Evolutionary conservation across 805 yeast genomes (phyloP), one percentile per base, ranked within the genome.

Genomic region (Saccharomycopsis fermentans): DNA sequence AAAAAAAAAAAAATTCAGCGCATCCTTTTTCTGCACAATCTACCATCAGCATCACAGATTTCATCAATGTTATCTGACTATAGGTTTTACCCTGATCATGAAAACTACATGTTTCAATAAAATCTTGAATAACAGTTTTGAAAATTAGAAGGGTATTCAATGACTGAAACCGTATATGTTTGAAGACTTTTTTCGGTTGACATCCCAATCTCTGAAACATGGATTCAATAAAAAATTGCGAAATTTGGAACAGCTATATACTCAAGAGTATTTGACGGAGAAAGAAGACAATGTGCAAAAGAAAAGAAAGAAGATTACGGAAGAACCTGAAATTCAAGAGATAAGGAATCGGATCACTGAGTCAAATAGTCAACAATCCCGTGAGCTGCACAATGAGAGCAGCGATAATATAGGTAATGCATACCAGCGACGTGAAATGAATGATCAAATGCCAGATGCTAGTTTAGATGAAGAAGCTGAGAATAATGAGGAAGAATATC

Each of bases 1-100:
- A 43, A 43, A 43, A 43, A 21, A 43, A 43, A 43, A 43, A 43
- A 43, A 43, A 43, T 11, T 26, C 27, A 36, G 55, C 55, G 40
- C 53, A 50, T 17, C 8, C 8, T 9, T 32, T 29, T 50, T 50
- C 21, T 29, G 27, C 48, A 39, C 29, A 29, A 36, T 12, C 17
- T 16, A 43, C 11, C 29, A 43, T 43, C 50, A 43, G 8, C 48
- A 40, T 37, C 48, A 40, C n/a, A n/a, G n/a, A n/a, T n/a, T n/a
- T n/a, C 26, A 21, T 43, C n/a, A 12, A 14, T 40, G 21, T 3
- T 37, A 17, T 35, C n/a, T 6, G 12, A n/a, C 21, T 39, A 6
- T 6, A 39, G 4, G 21, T 39, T 29, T 29, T 29, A 32, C 12
- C 12, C 35, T 2, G 12, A 9, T 6, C 35, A 6, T 32, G 35